phyloP scores from a whole-genome alignment of 2,329 filamentous ascomycete genomes.

The Endothia cerciana region DNA sequence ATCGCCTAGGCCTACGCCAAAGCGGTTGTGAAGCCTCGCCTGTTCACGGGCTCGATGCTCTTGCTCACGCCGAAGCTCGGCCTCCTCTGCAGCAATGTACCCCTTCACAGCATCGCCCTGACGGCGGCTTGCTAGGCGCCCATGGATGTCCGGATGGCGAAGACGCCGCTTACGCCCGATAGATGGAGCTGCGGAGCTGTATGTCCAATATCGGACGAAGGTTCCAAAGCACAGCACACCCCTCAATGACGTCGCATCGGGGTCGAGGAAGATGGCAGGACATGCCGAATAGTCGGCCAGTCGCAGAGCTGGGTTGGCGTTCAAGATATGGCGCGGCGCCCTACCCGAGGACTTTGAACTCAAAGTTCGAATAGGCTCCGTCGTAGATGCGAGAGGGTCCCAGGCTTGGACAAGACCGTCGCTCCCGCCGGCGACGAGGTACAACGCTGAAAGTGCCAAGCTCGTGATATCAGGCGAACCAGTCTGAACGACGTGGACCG shows the following conservation, averaged over 20 bases:
- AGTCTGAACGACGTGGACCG: slow-evolving; percentile 83
- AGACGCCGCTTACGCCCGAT: slow-evolving; percentile 78
- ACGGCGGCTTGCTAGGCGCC: slow-evolving; percentile 53
- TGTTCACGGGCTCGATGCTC: slow-evolving; percentile 68
- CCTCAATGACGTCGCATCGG: slow-evolving; percentile 81
- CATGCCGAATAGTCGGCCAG: slow-evolving; percentile 80
- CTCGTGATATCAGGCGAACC: slow-evolving; percentile 87
- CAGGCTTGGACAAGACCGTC: slow-evolving; percentile 95
- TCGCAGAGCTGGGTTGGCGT: slow-evolving; percentile 60
- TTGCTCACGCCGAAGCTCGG: slow-evolving; percentile 77
- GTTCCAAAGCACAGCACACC: slow-evolving; percentile 87
- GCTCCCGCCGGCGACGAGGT: slow-evolving; percentile 89
- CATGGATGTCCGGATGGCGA: slow-evolving; percentile 66
- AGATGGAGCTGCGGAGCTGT: slow-evolving; percentile 79
- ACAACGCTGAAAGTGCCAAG: slow-evolving; percentile 80
- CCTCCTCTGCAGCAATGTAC: slow-evolving; percentile 85
- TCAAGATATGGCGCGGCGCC: slow-evolving; percentile 71
- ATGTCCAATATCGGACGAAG: slow-evolving; percentile 90
- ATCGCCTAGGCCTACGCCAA: slow-evolving; percentile 77
- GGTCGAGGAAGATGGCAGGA: slow-evolving; percentile 83
- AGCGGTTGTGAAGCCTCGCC: slow-evolving; percentile 74
- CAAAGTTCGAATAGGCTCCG: slow-evolving; percentile 80
- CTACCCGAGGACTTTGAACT: slow-evolving; percentile 83
- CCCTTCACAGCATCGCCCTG: slow-evolving; percentile 72
- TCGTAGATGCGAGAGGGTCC: slow-evolving; percentile 87